Conservation (phyloP, 805 yeast genomes). For the Lipomyces orientalis region DNA sequence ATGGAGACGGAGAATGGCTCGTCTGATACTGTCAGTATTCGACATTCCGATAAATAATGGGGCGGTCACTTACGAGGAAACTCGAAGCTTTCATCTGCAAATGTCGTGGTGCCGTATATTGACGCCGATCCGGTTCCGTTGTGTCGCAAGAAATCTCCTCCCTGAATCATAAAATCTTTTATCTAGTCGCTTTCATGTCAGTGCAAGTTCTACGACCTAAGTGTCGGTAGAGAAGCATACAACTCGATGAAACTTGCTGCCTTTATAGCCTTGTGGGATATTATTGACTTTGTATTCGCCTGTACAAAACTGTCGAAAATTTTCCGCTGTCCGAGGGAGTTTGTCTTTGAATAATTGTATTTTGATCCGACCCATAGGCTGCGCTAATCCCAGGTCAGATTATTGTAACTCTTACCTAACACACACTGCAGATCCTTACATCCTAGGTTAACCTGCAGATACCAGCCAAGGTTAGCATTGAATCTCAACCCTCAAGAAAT, state of each 20-base stretch:
- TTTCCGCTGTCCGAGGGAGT: constrained; percentile 56
- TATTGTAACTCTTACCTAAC: background rate
- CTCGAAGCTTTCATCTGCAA: constrained; percentile 54
- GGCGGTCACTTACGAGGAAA: constrained; percentile 42
- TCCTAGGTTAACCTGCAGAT: constrained; percentile 41
- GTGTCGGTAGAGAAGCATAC: constrained; percentile 11
- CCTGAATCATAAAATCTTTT: constrained; percentile 54
- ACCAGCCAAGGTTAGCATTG: background rate
- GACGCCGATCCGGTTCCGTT: constrained; percentile 54
- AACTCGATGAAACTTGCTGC: constrained; percentile 34
- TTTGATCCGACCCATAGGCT: constrained; percentile 53
- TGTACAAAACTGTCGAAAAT: constrained; percentile 60
- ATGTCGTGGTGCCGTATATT: constrained; percentile 51
- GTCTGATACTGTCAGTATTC: constrained; percentile 31
- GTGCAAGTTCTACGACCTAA: background rate
- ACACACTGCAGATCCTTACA: constrained; percentile 39
- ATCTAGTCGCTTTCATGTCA: constrained; percentile 37
- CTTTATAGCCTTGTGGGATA: constrained; percentile 54
- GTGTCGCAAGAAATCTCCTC: constrained; percentile 55
- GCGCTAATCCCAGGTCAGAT: constrained; percentile 36
- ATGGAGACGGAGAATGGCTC: constrained; percentile 56
- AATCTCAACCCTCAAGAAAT: constrained; percentile 11
- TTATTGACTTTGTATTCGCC: constrained; percentile 52
- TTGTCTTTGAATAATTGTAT: constrained; percentile 51
- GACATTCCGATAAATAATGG: background rate